A percentile compares a stretch with the other conserved stretches of the same genome.
Conservation (phyloP, 106 monocot species). For the Dactylorhiza incarnata region DNA sequence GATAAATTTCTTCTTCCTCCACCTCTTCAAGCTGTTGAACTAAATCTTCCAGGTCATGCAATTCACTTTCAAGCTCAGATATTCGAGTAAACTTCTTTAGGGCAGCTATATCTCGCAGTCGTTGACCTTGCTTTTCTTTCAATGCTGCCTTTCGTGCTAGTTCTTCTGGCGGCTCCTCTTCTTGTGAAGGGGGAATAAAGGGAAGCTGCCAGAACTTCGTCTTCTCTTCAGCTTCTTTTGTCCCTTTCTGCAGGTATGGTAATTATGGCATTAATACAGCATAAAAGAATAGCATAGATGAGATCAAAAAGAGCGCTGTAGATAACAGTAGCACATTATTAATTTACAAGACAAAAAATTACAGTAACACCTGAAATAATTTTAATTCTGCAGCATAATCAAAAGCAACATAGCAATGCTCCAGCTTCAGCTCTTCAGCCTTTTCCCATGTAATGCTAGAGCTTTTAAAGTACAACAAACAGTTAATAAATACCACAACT, state of each 20-base stretch:
- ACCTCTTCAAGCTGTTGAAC: constrained; percentile 57
- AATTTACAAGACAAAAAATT: not conserved
- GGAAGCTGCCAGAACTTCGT: constrained; percentile 87
- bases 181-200: constrained; percentile 79
- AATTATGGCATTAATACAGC: not conserved
- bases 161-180: constrained; percentile 71
- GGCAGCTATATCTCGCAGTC: constrained; percentile 95
- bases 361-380: constrained; percentile 63
- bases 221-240: constrained; percentile 79
- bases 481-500: not conserved
- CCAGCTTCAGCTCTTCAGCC: constrained; percentile 81
- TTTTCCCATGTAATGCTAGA: constrained; percentile 89
- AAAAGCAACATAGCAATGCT: constrained; percentile 77
- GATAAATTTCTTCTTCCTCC: constrained; percentile 50
- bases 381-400: constrained; percentile 81
- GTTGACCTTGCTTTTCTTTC: constrained; percentile 78
- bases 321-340: not conserved
- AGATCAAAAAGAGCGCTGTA: not conserved
- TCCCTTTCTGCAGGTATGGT: constrained; percentile 45
- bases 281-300: not conserved
- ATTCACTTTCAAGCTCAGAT: constrained; percentile 65
- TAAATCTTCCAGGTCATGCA: constrained; percentile 52
- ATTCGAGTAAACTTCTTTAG: constrained; percentile 56
- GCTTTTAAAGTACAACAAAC: constrained; percentile 25
- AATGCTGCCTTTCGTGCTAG: constrained; percentile 87